phyloP scores from a whole-genome alignment of 1,284 basidiomycete genomes.

The Singerocomus inundabilis region DNA sequence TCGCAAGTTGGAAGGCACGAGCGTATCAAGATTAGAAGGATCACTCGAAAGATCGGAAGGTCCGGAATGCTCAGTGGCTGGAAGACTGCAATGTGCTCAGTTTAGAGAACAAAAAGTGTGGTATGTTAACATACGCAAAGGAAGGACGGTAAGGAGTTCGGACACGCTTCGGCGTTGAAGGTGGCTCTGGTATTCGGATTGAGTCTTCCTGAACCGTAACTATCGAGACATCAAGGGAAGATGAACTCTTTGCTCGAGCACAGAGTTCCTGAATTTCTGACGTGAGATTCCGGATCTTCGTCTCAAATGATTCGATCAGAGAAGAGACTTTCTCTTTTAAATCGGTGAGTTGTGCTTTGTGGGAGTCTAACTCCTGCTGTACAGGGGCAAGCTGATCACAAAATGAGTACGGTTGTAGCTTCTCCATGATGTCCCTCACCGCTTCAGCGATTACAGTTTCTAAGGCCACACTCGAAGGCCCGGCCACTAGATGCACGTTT shows the following conservation, averaged over 20 bases:
- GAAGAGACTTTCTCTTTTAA: slow-evolving; percentile 39
- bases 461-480: slow-evolving; percentile 19
- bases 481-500: slow-evolving; percentile 9
- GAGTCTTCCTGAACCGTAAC: slow-evolving; percentile 12
- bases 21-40: slow-evolving; percentile 19
- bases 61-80: slow-evolving; percentile 15
- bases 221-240: slow-evolving; percentile 14
- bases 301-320: slow-evolving; percentile 34
- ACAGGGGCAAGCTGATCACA: slow-evolving; percentile 51
- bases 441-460: slow-evolving; percentile 39
- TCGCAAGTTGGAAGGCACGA: slow-evolving; percentile 18
- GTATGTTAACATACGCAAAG: slow-evolving; percentile 26
- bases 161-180: slow-evolving; percentile 34
- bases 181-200: slow-evolving; percentile 29
- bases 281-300: slow-evolving; percentile 37
- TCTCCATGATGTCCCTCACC: slow-evolving; percentile 32
- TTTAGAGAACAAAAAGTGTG: neutral
- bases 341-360: slow-evolving; percentile 42
- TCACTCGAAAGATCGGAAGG: slow-evolving; percentile 25
- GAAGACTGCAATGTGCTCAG: slow-evolving; percentile 23
- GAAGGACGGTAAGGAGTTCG: slow-evolving; percentile 30
- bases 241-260: slow-evolving; percentile 14
- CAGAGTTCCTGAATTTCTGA: slow-evolving; percentile 31
- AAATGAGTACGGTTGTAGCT: slow-evolving; percentile 7
- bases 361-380: slow-evolving; percentile 38